Conservation (phyloP, 2,329 filamentous ascomycete genomes). For the Orbilia ellipsospora region DNA sequence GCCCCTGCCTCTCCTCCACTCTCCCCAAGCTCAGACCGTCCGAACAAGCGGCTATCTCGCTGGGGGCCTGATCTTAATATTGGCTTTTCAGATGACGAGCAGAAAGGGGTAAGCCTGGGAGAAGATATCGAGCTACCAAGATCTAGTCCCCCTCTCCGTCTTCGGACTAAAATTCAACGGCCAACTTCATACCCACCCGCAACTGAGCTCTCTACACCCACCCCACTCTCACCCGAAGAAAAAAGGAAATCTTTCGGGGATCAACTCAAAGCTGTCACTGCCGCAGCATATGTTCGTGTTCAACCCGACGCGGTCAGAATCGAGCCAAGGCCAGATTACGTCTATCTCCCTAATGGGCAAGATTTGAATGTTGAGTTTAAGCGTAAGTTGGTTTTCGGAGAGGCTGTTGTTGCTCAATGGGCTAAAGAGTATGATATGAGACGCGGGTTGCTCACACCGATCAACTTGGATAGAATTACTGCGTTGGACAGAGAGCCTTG, state of each 20-base stretch:
- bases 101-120: neutral
- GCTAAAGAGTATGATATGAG: conserved; percentile 27
- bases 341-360: neutral
- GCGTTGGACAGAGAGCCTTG: too few species aligned
- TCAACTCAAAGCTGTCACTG: neutral
- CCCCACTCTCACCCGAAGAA: neutral
- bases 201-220: too few species aligned
- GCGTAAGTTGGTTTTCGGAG: neutral
- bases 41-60: neutral
- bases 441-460: neutral
- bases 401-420: conserved; percentile 21
- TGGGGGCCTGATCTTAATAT: neutral
- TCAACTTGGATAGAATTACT: conserved; percentile 1
- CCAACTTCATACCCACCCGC: neutral
- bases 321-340: neutral
- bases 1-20: neutral
- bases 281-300: neutral
- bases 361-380: conserved; percentile 22
- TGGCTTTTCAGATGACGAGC: neutral
- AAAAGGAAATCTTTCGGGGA: neutral
- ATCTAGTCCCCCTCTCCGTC: too few species aligned
- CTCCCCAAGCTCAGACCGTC: neutral
- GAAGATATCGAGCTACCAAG: neutral
- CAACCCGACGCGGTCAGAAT: neutral
- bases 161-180: neutral